phyloP scores from a whole-genome alignment of 495 filamentous ascomycete species.

The Podospora australis region DNA sequence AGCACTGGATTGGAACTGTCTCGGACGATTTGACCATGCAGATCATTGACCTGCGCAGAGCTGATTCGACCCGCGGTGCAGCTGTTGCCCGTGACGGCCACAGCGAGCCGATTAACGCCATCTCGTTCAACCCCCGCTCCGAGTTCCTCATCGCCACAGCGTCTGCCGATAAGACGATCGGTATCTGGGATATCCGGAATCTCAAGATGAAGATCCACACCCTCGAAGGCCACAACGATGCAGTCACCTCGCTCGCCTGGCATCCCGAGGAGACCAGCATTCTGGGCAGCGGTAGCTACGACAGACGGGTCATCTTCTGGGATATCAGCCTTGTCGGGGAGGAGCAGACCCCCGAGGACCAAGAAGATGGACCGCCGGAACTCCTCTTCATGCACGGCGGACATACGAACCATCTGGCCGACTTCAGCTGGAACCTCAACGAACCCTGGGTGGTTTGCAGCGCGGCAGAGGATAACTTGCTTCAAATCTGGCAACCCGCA shows the following conservation, averaged over 20 bases:
- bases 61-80: conserved; percentile 56
- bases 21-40: conserved; percentile 93
- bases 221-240: conserved; percentile 76
- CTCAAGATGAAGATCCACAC: conserved; percentile 79
- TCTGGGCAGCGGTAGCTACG: conserved; percentile 83
- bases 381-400: conserved; percentile 99
- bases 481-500: conserved; percentile 95
- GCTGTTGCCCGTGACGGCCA: conserved; percentile 63
- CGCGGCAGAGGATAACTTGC: conserved; percentile 92
- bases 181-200: conserved; percentile 90
- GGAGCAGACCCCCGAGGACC: conserved; percentile 90
- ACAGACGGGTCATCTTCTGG: conserved; percentile 93
- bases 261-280: conserved; percentile 84
- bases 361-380: conserved; percentile 94
- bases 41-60: conserved; percentile 73
- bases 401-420: conserved; percentile 90
- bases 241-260: conserved; percentile 88
- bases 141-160: conserved; percentile 87
- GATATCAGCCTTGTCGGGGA: conserved; percentile 85
- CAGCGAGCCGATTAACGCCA: conserved; percentile 84
- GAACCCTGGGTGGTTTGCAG: conserved; percentile 93
- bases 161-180: conserved; percentile 90
- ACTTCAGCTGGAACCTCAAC: conserved; percentile 96
- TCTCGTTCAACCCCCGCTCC: conserved; percentile 84
- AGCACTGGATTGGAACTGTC: conserved; percentile 78